A percentile compares a stretch with the other conserved stretches of the same genome.
phyloP scores from a whole-genome alignment of 768 basidiomycete genomes.

The Naematelia encephala region DNA sequence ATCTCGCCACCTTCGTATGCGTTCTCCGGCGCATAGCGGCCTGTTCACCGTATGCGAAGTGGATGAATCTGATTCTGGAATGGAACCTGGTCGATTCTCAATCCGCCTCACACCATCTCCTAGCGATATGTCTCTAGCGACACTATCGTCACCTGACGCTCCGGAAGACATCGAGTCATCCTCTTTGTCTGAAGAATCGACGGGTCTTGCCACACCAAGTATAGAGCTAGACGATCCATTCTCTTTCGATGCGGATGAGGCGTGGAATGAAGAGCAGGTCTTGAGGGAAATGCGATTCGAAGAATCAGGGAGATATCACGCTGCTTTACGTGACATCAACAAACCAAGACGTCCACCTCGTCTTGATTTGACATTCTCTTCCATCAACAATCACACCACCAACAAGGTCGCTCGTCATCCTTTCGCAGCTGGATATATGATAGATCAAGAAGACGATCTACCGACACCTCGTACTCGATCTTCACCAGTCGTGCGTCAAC shows the following conservation, averaged over 20 bases:
- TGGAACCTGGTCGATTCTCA: neutral
- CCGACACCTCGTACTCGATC: neutral
- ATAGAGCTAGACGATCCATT: neutral
- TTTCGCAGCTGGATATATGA: neutral
- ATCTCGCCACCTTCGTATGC: conserved; percentile 18
- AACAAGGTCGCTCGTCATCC: too few species aligned
- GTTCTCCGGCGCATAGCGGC: conserved; percentile 19
- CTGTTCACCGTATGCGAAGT: conserved; percentile 26
- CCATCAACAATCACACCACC: too few species aligned
- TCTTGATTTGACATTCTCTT: neutral
- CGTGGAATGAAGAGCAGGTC: neutral
- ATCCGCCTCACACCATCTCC: neutral
- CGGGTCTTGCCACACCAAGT: too few species aligned
- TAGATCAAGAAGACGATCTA: neutral
- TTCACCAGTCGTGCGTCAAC: neutral
- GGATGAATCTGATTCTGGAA: conserved; percentile 11
- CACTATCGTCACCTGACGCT: neutral
- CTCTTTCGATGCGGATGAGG: neutral
- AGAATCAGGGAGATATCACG: neutral
- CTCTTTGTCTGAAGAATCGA: neutral
- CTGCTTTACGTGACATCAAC: neutral
- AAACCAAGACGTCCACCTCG: neutral
- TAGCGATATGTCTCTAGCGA: neutral
- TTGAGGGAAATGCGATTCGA: neutral
- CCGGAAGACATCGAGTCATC: neutral